Conservation (phyloP, 2,329 filamentous ascomycete genomes). For the Mariannaea elegans region DNA sequence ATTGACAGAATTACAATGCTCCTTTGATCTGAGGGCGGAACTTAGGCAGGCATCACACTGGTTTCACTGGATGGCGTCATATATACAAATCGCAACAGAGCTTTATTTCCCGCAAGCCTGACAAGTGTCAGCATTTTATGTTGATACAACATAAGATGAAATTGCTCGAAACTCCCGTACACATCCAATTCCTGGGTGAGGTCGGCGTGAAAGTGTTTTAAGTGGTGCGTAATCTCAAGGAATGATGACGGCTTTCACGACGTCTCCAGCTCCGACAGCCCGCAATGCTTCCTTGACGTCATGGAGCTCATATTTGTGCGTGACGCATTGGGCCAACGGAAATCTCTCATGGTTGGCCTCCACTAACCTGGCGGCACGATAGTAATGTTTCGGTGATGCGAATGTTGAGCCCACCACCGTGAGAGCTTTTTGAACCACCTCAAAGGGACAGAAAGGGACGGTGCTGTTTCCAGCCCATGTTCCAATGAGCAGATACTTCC, state of each 20-base stretch:
- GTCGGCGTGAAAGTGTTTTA: neutral
- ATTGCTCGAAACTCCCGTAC: neutral
- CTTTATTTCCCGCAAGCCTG: neutral
- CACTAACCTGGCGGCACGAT: slow-evolving; percentile 1
- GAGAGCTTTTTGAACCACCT: slow-evolving; percentile 4
- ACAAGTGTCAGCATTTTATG: neutral
- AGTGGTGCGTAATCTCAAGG: neutral
- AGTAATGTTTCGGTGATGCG: slow-evolving; percentile 8
- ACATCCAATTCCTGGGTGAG: neutral
- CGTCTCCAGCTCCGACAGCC: neutral
- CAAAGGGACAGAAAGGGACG: slow-evolving; percentile 4
- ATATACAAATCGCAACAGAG: neutral
- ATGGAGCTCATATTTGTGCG: neutral
- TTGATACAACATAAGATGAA: neutral
- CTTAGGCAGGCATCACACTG: neutral
- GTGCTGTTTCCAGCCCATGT: slow-evolving; percentile 8
- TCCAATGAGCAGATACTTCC: slow-evolving; percentile 5
- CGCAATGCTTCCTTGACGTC: neutral
- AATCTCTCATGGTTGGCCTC: slow-evolving; percentile 5
- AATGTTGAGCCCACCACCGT: slow-evolving; percentile 5
- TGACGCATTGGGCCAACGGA: slow-evolving; percentile 1
- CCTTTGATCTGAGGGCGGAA: neutral
- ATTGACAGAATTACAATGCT: neutral
- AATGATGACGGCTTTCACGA: slow-evolving; percentile 3
- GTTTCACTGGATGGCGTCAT: neutral